phyloP scores from a whole-genome alignment of 2,329 filamentous ascomycete species.

The Epichloe glyceriae region DNA sequence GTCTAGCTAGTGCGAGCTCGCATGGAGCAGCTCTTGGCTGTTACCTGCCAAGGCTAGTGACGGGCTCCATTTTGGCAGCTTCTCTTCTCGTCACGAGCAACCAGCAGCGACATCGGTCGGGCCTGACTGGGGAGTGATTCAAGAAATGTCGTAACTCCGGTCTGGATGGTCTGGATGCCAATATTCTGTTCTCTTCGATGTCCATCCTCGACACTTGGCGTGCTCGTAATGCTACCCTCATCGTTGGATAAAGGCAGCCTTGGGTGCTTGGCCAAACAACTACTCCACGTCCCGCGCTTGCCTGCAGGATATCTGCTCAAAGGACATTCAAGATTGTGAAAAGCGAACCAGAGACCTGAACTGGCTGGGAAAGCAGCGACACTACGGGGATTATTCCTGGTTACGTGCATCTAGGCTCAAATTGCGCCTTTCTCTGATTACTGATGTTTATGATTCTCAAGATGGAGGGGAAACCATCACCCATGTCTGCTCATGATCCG shows the following conservation, averaged over 20 bases:
- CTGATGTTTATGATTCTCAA: too few species aligned
- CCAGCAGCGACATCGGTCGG: not conserved
- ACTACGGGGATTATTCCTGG: too few species aligned
- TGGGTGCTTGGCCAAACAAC: not conserved
- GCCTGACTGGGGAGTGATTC: not conserved
- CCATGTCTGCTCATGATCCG: not conserved
- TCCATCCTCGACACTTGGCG: not conserved
- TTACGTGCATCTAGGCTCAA: too few species aligned
- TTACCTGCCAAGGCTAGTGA: not conserved
- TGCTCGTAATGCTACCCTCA: not conserved
- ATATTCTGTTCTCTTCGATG: too few species aligned
- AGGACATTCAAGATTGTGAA: not conserved
- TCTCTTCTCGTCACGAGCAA: not conserved
- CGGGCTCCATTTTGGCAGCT: not conserved
- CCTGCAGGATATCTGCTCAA: constrained; percentile 1
- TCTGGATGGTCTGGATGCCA: too few species aligned
- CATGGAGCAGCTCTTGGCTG: not conserved
- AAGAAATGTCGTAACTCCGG: not conserved
- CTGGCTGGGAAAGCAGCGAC: too few species aligned
- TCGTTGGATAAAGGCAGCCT: not conserved
- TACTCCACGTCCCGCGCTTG: not conserved
- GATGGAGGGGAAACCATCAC: too few species aligned
- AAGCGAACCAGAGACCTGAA: too few species aligned
- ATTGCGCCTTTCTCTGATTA: too few species aligned
- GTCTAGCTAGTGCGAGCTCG: not conserved